Base-by-base conservation (phyloP, 768 basidiomycete genomes). In the Phaeotremella skinneri region DNA sequence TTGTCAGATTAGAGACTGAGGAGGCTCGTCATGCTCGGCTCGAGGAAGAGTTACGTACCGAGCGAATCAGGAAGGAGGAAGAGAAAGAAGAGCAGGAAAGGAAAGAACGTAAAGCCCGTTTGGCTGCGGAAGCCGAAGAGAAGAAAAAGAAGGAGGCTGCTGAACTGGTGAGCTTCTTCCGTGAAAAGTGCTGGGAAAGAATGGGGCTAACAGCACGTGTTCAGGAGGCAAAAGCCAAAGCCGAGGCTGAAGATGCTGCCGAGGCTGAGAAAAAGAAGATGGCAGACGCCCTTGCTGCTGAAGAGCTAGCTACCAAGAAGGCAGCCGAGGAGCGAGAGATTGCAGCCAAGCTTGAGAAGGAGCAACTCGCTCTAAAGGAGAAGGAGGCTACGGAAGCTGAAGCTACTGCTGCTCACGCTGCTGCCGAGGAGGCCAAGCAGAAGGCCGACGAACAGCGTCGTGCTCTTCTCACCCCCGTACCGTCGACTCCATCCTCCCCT, bases 81-180 rank as follows among this genome's bases (percentile, higher is more conserved):
- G 74, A 70, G 30, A 25, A 61, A 21, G 77, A 75, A 48, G 70
- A 69, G 56, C 55, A 70, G 55, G 76, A 76, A 52, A 55, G 73
- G 21, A 66, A 67, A 49, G 68, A 70, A 74, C 55, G 83, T 23
- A 79, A 79, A 9, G 89, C 65, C 48, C 56, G 59, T 32, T 52
- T 64, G 50, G 76, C 66, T 25, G 64, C 61, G 41, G 75, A 75
- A 42, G 68, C 70, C 21, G 62, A 66, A 27, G 70, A 76, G 58
- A 62, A 62, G 31, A 64, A 64, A 47, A 57, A 50, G 70, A 56
- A 83, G 53, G 79, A 79, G 3, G 87, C 88, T 57, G 85, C 83
- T 34, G 70, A 76, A 2, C 75, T 77, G 31, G 77, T 90, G n/a
- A 84, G 85, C 48, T n/a, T n/a, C n/a, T n/a, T n/a, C n/a, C n/a